Percentiles rank a stretch among this genome's conserved stretches.
phyloP scores from a whole-genome alignment of 2,329 filamentous ascomycete species.

The Colletotrichum agaves region DNA sequence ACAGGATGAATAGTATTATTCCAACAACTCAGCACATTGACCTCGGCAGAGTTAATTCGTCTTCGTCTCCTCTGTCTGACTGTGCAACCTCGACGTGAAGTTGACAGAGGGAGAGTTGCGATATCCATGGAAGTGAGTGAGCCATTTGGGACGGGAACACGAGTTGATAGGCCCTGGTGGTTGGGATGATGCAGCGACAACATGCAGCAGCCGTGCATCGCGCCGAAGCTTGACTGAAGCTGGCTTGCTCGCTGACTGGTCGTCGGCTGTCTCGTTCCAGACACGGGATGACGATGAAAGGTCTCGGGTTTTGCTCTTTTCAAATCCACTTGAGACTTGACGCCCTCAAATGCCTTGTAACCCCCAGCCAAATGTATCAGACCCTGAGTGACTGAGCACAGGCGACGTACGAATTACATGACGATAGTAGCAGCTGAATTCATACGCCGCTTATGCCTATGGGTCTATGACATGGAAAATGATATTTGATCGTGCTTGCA shows the following conservation, averaged over 20 bases:
- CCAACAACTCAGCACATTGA: background rate
- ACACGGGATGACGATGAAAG: constrained; percentile 19
- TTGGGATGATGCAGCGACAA: background rate
- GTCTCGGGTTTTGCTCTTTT: constrained; percentile 1
- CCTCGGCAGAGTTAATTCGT: background rate
- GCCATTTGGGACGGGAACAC: constrained; percentile 1
- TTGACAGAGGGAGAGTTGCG: constrained; percentile 7
- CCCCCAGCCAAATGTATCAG: background rate
- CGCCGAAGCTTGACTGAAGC: background rate
- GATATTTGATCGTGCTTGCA: background rate
- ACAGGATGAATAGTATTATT: background rate
- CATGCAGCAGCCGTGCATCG: constrained; percentile 16
- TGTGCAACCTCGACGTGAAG: background rate
- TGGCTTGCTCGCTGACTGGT: background rate
- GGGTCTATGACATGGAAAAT: background rate
- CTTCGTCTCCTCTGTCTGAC: constrained; percentile 5
- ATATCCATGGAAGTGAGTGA: constrained; percentile 4
- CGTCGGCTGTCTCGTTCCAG: background rate
- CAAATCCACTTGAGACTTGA: background rate
- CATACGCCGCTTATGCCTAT: background rate
- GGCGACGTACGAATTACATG: background rate
- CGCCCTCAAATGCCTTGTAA: background rate
- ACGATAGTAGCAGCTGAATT: background rate
- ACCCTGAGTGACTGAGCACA: background rate
- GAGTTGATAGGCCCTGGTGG: background rate